These are phyloP conservation scores for Barbatosphaeria neglecta DNA, from an alignment of 495 filamentous ascomycete genomes.

Conservation along the genomic window DNA sequence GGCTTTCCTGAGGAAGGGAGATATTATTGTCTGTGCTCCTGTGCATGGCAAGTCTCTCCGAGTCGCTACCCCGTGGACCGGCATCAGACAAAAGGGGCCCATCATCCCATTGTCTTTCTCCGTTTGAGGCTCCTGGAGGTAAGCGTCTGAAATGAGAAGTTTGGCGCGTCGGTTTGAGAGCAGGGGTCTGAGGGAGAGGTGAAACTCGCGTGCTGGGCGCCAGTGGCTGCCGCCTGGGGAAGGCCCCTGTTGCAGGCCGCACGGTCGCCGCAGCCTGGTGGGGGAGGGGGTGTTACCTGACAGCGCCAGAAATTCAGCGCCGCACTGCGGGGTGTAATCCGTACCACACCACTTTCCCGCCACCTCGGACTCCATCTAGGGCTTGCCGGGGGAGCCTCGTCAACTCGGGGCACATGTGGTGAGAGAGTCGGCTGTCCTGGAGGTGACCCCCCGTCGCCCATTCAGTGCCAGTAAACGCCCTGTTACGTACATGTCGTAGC, in stretches of 20 bases:
- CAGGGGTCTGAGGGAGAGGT: constrained; percentile 1
- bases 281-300: neutral
- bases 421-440: too few species aligned
- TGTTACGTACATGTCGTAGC: neutral
- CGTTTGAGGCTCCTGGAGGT: neutral
- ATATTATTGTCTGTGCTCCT: too few species aligned
- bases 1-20: too few species aligned
- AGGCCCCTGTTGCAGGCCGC: neutral
- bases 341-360: too few species aligned
- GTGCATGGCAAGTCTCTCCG: too few species aligned
- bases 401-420: too few species aligned
- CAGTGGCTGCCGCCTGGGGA: neutral
- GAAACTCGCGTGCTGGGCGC: neutral
- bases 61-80: too few species aligned
- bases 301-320: neutral
- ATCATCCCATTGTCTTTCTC: too few species aligned
- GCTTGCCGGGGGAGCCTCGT: too few species aligned
- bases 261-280: neutral
- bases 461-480: neutral
- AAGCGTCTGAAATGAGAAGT: neutral
- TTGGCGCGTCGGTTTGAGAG: neutral
- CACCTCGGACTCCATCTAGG: too few species aligned
- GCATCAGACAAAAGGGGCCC: too few species aligned
- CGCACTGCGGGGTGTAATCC: too few species aligned
- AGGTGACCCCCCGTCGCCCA: neutral